A percentile compares a stretch with the other conserved stretches of the same genome.
Evolutionary conservation across 2,329 filamentous ascomycete species (phyloP).

Genomic region (Colletotrichum musicola): DNA sequence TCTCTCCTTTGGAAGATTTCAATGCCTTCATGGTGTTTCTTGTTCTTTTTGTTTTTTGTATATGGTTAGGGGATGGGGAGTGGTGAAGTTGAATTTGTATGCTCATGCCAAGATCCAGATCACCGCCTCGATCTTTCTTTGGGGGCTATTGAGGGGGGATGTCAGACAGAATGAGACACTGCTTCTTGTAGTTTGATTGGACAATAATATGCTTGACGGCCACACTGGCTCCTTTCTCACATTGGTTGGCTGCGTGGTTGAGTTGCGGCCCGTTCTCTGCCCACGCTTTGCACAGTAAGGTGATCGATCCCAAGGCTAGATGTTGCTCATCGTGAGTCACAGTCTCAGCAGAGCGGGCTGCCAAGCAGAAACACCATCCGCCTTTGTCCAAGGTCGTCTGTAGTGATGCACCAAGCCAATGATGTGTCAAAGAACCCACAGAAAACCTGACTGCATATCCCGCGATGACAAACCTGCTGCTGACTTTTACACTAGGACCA

Average conservation of each 20-base stretch:
- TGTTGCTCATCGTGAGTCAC: too few relatives aligned
- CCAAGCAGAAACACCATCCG: too few relatives aligned
- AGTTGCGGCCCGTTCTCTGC: too few relatives aligned
- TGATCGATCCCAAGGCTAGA: too few relatives aligned
- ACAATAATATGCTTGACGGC: too few relatives aligned
- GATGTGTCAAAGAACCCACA: conserved; percentile 1
- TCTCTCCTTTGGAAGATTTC: not conserved
- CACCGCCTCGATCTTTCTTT: not conserved
- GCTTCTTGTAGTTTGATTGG: too few relatives aligned
- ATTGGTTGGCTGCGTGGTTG: too few relatives aligned
- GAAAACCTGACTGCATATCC: not conserved
- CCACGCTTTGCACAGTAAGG: too few relatives aligned
- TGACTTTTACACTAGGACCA: too few relatives aligned
- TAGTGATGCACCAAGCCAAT: not conserved
- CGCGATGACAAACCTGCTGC: not conserved
- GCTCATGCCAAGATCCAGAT: not conserved
- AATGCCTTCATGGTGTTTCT: conserved; percentile 5
- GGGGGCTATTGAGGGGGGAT: not conserved
- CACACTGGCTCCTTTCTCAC: too few relatives aligned
- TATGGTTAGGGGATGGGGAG: not conserved
- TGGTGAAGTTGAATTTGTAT: not conserved
- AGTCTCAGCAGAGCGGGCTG: too few relatives aligned
- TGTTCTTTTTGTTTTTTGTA: not conserved
- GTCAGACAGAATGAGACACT: not conserved
- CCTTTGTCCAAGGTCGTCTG: too few relatives aligned